These are phyloP conservation scores for Coffea eugenioides DNA, from an alignment of 257 asterid genomes.

Conservation along the genomic window DNA sequence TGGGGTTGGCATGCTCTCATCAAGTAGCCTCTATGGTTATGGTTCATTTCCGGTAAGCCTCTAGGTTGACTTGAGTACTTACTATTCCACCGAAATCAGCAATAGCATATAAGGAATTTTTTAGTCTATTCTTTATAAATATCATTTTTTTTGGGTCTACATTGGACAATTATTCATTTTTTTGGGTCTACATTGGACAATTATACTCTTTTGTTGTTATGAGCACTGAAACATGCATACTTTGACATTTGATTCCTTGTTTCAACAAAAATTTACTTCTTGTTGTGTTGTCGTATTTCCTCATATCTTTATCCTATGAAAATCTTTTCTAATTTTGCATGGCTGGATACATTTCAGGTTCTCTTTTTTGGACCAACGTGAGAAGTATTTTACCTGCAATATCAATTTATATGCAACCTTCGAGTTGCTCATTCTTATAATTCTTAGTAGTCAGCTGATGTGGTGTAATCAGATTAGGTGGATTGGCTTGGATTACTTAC, in stretches of 20 bases:
- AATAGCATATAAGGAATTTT: background rate
- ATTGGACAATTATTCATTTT: background rate
- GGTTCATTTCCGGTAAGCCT: constrained; percentile 60
- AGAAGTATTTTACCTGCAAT: no score
- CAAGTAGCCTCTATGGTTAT: constrained; percentile 67
- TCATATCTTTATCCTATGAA: background rate
- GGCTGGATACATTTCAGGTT: background rate
- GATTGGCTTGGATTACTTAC: background rate
- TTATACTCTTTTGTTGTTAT: background rate
- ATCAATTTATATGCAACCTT: background rate
- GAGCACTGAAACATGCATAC: background rate
- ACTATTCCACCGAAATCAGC: background rate
- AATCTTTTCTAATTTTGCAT: background rate
- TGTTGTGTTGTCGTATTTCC: background rate
- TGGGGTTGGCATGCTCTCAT: constrained; percentile 60
- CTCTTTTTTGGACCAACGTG: no score
- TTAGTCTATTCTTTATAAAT: background rate
- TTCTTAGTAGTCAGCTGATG: no score
- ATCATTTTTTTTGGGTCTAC: background rate
- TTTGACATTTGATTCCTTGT: background rate
- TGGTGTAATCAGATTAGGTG: background rate
- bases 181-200: background rate
- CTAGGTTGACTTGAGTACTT: background rate
- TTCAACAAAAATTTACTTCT: background rate
- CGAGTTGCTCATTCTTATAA: background rate